These are phyloP conservation scores for Gastrolobium bilobum DNA, from an alignment of 306 rosid species.

Conservation along the genomic window DNA sequence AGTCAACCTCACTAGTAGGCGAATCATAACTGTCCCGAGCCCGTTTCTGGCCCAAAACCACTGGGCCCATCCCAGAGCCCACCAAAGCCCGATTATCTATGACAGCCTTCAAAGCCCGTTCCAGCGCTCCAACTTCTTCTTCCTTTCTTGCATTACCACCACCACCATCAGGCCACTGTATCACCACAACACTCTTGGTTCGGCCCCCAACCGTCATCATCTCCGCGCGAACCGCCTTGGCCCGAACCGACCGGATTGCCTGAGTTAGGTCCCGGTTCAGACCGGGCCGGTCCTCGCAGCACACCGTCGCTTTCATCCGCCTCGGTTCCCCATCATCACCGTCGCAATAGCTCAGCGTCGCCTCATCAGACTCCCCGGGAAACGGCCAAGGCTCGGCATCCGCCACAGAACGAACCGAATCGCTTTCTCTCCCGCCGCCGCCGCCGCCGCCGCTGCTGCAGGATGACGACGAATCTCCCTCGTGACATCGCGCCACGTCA, in stretches of 20 bases:
- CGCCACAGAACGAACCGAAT: constrained; percentile 37
- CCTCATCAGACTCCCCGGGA: constrained; percentile 78
- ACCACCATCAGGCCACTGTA: constrained; percentile 58
- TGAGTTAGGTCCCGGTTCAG: constrained; percentile 69
- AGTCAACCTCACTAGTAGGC: constrained; percentile 9
- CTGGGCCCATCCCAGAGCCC: constrained; percentile 51
- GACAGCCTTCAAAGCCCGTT: constrained; percentile 84
- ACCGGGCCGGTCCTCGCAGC: constrained; percentile 86
- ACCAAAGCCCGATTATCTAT: constrained; percentile 74
- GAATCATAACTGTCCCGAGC: constrained; percentile 53
- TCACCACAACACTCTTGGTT: constrained; percentile 70
- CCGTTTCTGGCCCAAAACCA: constrained; percentile 63
- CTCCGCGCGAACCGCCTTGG: constrained; percentile 71
- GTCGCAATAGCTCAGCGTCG: constrained; percentile 61
- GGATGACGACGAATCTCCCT: constrained; percentile 31
- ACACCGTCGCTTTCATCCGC: constrained; percentile 67
- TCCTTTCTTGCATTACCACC: constrained; percentile 38
- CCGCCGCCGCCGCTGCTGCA: background rate
- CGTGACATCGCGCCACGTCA: constrained; percentile 54
- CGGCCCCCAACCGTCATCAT: constrained; percentile 88
- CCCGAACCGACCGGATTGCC: constrained; percentile 73
- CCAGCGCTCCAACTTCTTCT: constrained; percentile 58
- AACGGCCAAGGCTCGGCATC: constrained; percentile 55
- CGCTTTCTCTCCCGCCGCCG: background rate
- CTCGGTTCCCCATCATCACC: constrained; percentile 42